Evolutionary conservation across 2,329 filamentous ascomycete genomes (phyloP), one percentile per base, ranked within the genome.

Genomic region (Cordyceps militaris): DNA sequence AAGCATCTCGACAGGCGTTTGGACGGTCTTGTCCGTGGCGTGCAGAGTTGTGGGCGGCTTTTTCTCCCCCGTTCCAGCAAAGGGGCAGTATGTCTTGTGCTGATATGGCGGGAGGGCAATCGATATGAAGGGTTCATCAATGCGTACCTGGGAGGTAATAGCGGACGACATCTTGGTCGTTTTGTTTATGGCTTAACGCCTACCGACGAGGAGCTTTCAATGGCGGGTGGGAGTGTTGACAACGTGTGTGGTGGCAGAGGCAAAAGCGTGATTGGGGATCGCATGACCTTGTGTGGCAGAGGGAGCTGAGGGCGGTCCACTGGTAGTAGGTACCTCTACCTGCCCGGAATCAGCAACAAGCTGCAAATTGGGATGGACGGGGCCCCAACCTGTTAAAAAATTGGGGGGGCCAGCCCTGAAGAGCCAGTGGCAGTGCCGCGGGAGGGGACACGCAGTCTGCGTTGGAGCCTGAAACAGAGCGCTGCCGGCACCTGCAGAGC

Each of bases 101-200:
- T 10, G 38, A 36, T 19, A 21, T 55, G 9, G 21, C 47, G 42
- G 30, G 32, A n/a, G 36, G 36, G 19, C 40, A 28, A 26, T 21
- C 5, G n/a, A n/a, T 6, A 7, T n/a, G 23, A 24, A 26, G 24
- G 9, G 36, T 24, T 50, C 8, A 43, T 49, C 36, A 60, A 62
- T 62, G 75, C 79, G 62, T 72, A 84, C 81, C 79, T 83, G 81
- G 64, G 78, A 79, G 74, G 76, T 79, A 51, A 57, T 43, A 30
- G 55, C 23, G 78, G 83, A 78, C 76, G 80, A 82, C 80, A 83
- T 83, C 71, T 74, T 82, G 80, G 70, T 71, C 70, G 75, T 79
- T 74, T 73, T 74, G 55, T 58, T 53, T 67, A 70, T 74, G 70
- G 71, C 74, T 75, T 71, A 73, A 78, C 76, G 78, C 79, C 78